These are phyloP conservation scores for Hura crepitans DNA, from an alignment of 441 rosid species.

Conservation along the genomic window DNA sequence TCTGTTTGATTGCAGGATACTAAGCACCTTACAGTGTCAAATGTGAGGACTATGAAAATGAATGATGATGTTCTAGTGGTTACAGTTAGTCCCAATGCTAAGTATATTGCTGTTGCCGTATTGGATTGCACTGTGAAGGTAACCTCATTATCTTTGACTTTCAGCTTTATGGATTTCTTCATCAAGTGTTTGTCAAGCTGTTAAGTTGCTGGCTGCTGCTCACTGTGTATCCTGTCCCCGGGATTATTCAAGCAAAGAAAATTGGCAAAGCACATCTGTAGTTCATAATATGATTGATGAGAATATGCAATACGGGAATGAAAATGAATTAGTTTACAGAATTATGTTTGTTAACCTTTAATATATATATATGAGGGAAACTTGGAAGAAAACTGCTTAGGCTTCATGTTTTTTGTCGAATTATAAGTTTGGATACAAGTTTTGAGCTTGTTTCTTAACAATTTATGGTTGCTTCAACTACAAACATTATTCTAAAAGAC, in stretches of 20 bases:
- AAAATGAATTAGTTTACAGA: not conserved
- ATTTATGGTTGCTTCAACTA: not conserved
- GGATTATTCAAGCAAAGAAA: not conserved
- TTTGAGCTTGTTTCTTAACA: conserved; percentile 12
- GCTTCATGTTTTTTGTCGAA: not conserved
- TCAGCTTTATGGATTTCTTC: conserved; percentile 9
- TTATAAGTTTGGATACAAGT: not conserved
- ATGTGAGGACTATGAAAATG: conserved; percentile 80
- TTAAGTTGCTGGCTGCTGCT: not conserved
- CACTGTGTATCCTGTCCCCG: not conserved
- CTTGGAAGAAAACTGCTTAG: not conserved
- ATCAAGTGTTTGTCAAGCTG: conserved; percentile 1
- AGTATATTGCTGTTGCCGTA: conserved; percentile 84
- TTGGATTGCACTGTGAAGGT: conserved; percentile 96
- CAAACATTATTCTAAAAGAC: not conserved
- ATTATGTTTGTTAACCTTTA: not conserved
- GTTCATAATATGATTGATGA: conserved; percentile 3
- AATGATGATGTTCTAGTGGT: conserved; percentile 87
- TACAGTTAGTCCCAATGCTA: conserved; percentile 84
- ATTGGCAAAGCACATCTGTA: not conserved
- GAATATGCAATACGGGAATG: conserved; percentile 1
- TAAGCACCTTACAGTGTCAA: conserved; percentile 57
- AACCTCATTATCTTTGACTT: not conserved
- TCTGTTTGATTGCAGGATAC: conserved; percentile 49
- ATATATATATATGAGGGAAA: not conserved